A percentile compares a stretch with the other conserved stretches of the same genome.
Conservation (phyloP, 495 filamentous ascomycete genomes). For the Rusavskia elegans region DNA sequence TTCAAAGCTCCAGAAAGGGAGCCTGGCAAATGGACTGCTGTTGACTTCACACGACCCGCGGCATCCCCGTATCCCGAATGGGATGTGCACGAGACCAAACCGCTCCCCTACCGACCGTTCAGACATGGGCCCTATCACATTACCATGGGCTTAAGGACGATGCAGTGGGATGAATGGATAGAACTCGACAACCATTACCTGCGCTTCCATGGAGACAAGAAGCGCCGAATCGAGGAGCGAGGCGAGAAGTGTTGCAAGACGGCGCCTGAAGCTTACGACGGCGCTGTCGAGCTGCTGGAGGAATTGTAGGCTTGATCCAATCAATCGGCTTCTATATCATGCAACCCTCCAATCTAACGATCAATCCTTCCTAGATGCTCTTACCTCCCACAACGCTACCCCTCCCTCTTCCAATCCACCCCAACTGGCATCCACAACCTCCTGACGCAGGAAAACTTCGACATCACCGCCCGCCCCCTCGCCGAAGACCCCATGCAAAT, state of each 20-base stretch:
- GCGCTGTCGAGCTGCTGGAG: conserved; percentile 64
- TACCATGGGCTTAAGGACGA: conserved; percentile 67
- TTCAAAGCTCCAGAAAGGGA: conserved; percentile 7
- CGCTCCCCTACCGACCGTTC: conserved; percentile 74
- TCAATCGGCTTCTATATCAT: no score
- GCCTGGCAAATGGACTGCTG: conserved; percentile 49
- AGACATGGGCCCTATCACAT: conserved; percentile 68
- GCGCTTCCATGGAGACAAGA: conserved; percentile 61
- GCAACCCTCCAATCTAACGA: no score
- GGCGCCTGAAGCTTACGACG: conserved; percentile 57
- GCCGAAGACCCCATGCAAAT: conserved; percentile 73
- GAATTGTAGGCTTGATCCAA: conserved; percentile 33
- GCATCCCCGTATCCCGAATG: conserved; percentile 55
- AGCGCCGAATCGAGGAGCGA: conserved; percentile 51
- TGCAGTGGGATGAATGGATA: conserved; percentile 77
- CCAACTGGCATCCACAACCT: conserved; percentile 53
- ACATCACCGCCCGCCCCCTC: conserved; percentile 49
- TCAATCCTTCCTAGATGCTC: conserved; percentile 20
- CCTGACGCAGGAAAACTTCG: conserved; percentile 56
- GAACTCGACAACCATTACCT: conserved; percentile 75
- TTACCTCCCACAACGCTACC: conserved; percentile 74
- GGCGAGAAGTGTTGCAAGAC: conserved; percentile 56
- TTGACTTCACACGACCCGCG: conserved; percentile 49
- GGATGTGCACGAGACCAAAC: conserved; percentile 55
- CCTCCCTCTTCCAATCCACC: conserved; percentile 51